These are phyloP conservation scores for Triadica sebifera DNA, from an alignment of 345 rosid species.

Conservation along the genomic window DNA sequence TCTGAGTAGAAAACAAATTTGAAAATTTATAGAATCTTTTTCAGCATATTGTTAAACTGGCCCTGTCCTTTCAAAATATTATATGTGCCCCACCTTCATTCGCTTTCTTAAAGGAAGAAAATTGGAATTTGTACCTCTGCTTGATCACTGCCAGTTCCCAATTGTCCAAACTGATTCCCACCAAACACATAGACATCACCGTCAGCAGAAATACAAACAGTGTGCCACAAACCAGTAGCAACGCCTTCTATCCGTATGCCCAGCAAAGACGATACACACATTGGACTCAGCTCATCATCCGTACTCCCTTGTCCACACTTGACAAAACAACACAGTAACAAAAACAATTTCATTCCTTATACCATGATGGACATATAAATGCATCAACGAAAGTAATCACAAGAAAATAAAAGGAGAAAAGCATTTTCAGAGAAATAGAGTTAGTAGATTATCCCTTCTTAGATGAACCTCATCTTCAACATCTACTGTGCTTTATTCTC, in stretches of 20 bases:
- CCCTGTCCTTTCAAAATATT: not conserved
- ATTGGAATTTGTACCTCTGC: constrained; percentile 59
- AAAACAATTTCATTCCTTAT: constrained; percentile 16
- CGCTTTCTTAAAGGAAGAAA: not conserved
- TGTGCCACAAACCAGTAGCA: constrained; percentile 97
- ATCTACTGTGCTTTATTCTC: constrained; percentile 49
- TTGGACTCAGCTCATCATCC: constrained; percentile 85
- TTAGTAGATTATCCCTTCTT: constrained; percentile 30
- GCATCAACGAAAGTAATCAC: constrained; percentile 9
- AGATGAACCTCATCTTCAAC: constrained; percentile 55
- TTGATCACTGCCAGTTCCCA: constrained; percentile 95
- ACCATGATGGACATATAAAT: constrained; percentile 1
- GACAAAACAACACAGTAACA: constrained; percentile 24
- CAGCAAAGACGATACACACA: constrained; percentile 80
- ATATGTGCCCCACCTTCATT: not conserved
- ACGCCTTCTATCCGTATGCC: constrained; percentile 73
- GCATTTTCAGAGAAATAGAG: constrained; percentile 27
- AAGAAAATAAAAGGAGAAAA: constrained; percentile 2
- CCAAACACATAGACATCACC: constrained; percentile 93
- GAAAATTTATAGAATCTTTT: not conserved
- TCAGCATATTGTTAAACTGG: not conserved
- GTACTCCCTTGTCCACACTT: constrained; percentile 99
- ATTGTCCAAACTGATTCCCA: constrained; percentile 97
- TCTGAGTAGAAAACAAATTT: not conserved
- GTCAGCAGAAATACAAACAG: constrained; percentile 76